A percentile compares a stretch with the other conserved stretches of the same genome.
These are phyloP conservation scores for Myriosclerotinia curreyana DNA, from an alignment of 2,329 filamentous ascomycete genomes.

Conservation along the genomic window DNA sequence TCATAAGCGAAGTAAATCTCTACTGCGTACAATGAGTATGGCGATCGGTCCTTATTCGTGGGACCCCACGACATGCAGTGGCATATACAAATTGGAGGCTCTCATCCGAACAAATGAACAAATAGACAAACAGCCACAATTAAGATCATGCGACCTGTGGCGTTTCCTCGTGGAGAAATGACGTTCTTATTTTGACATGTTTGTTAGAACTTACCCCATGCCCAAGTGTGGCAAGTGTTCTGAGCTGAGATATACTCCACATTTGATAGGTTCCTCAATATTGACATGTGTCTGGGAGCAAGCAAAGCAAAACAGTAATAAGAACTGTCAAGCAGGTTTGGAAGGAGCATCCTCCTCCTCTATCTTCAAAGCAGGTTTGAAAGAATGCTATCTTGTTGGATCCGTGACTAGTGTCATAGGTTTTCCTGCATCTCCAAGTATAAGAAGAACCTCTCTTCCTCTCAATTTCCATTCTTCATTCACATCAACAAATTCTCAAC, in stretches of 20 bases:
- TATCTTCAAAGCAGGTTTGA: neutral
- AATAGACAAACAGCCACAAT: constrained; percentile 11
- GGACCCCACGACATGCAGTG: neutral
- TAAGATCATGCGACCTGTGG: constrained; percentile 7
- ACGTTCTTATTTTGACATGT: neutral
- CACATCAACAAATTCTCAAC: constrained; percentile 1
- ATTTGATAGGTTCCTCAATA: neutral
- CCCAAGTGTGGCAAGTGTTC: neutral
- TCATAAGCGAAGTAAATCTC: neutral
- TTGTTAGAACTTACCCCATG: neutral
- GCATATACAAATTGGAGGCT: neutral
- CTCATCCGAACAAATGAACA: neutral
- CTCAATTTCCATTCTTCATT: neutral
- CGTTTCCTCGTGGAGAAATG: neutral
- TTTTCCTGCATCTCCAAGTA: neutral
- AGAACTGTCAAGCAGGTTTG: constrained; percentile 4
- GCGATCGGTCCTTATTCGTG: neutral
- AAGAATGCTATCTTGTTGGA: neutral
- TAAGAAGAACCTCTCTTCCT: neutral
- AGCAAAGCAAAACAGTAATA: neutral
- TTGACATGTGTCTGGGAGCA: neutral
- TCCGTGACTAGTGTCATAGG: neutral
- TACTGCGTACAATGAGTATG: neutral
- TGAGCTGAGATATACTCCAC: neutral
- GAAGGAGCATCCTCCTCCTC: neutral